Evolutionary conservation across 2,329 filamentous ascomycete species (phyloP), one percentile per base, ranked within the genome.

Genomic region (Aspergillus quadricinctus): DNA sequence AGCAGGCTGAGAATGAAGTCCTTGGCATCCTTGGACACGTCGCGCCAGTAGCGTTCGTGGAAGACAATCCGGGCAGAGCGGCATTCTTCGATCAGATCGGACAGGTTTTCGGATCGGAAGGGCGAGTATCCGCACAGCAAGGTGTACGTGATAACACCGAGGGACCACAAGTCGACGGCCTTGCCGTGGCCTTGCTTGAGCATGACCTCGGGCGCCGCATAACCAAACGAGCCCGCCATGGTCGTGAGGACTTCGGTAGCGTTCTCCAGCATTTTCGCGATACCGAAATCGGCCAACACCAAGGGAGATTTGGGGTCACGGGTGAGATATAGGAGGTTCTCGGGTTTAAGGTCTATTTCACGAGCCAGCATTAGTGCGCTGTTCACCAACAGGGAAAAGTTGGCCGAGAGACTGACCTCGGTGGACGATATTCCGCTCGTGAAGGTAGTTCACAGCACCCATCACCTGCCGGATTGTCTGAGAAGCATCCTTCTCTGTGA

Each of bases 111-210:
- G 60, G 92, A 94, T 64, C 94, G 88, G 84, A 99, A 99, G 21
- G 94, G 94, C 48, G 93, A 97, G 80, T 99, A 99, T 65, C 94
- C 94, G 72, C 95, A 99, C 52, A 99, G 88, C 28, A 99, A 82
- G 17, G 94, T 99, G 77, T 99, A 99, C 45, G 94, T 97, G 69
- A 99, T 99, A 69, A 99, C 94, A 60, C 94, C 94, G 77, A 99
- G 83, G 3, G 94, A 97, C 94, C 94, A 99, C 90, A 99, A 96
- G 72, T 99, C 94, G 35, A 97, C 94, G 4, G 94, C 91, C 77
- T 97, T 99, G 72, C 94, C 94, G 73, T 99, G 95, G 21, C 94
- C 94, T 70, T 90, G 87, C 81, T 97, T 97, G 62, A 96, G 82
- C 94, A 99, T 99, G 57, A 99, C 92, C 75, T 99, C 94, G 8